These are phyloP conservation scores for Alternaria sp. DNA, from an alignment of 2,329 filamentous ascomycete species.

Conservation along the genomic window DNA sequence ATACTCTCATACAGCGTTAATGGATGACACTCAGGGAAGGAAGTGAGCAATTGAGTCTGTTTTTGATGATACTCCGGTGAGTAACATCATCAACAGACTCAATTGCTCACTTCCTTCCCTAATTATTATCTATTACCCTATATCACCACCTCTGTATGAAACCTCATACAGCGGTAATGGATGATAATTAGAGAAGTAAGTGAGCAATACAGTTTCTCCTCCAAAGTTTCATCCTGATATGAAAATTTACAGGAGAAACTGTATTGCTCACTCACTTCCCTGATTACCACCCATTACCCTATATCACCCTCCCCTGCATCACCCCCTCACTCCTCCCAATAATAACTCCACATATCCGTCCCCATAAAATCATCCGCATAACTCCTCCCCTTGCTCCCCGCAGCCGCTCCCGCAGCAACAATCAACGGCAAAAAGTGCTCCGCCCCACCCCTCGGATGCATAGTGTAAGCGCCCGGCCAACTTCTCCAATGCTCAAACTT, in stretches of 20 bases:
- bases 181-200: not conserved
- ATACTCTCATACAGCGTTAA: not conserved
- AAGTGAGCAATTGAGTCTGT: not conserved
- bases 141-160: not conserved
- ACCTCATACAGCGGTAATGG: not conserved
- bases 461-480: slow-evolving; percentile 57
- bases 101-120: not conserved
- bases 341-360: slow-evolving; percentile 62
- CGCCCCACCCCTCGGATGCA: slow-evolving; percentile 61
- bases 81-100: not conserved
- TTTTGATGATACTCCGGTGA: not conserved
- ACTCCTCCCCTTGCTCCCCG: slow-evolving; percentile 49
- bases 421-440: slow-evolving; percentile 67
- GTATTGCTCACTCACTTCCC: not conserved
- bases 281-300: not conserved
- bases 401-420: slow-evolving; percentile 61
- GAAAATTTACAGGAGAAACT: not conserved
- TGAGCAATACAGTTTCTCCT: not conserved
- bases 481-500: slow-evolving; percentile 57
- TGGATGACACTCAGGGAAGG: not conserved
- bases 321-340: slow-evolving; percentile 52
- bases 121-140: not conserved
- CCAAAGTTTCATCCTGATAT: not conserved
- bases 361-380: slow-evolving; percentile 60
- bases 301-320: not conserved